phyloP scores from a whole-genome alignment of 208 protist genomes.

The Acanthamoeba castellanii region DNA sequence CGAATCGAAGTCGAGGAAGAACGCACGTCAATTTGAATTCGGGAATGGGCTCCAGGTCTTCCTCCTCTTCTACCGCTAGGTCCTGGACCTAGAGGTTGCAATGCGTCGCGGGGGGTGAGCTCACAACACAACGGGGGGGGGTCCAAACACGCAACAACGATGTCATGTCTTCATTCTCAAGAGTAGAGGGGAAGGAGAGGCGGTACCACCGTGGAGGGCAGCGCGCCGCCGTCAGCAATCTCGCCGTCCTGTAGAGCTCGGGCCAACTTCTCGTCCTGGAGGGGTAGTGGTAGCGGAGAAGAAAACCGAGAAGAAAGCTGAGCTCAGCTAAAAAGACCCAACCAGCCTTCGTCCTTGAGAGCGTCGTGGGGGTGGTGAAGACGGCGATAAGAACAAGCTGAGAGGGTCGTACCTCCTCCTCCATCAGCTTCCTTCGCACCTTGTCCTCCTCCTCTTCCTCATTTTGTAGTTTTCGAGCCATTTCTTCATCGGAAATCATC shows the following conservation, averaged over 20 bases:
- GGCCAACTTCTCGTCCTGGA: not conserved
- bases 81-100: not conserved
- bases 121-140: not conserved
- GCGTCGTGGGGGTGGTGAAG: not conserved
- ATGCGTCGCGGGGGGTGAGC: not conserved
- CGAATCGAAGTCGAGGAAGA: no score
- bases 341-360: not conserved
- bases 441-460: slow-evolving; percentile 1
- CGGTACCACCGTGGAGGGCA: not conserved
- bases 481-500: slow-evolving; percentile 33
- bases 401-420: slow-evolving; percentile 7
- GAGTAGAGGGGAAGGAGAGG: no score
- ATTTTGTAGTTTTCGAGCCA: not conserved
- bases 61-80: not conserved
- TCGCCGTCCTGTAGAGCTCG: slow-evolving; percentile 7
- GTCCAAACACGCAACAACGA: no score
- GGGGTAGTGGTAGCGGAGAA: not conserved
- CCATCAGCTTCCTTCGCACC: not conserved
- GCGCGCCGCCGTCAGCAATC: not conserved
- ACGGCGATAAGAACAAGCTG: not conserved
- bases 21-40: not conserved
- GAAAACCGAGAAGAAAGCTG: no score
- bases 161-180: no score
- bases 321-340: not conserved
- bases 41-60: slow-evolving; percentile 4